These are phyloP conservation scores for Fusarium sp. DNA, from an alignment of 2,329 filamentous ascomycete genomes.

Conservation along the genomic window DNA sequence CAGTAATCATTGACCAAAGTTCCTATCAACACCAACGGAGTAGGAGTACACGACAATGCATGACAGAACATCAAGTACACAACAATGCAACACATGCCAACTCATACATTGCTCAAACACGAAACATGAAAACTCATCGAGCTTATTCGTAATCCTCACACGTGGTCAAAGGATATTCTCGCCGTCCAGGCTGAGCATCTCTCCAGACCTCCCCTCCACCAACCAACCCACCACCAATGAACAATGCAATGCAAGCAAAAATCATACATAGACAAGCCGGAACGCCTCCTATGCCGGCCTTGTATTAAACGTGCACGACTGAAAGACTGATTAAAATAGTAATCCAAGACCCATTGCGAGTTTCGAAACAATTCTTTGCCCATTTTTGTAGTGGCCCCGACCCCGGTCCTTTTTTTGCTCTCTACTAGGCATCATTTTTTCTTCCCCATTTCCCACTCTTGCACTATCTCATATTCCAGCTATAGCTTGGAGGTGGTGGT, in stretches of 20 bases:
- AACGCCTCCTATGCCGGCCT: slow-evolving; percentile 43
- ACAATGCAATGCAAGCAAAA: slow-evolving; percentile 7
- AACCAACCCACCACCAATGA: background rate
- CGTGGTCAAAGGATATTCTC: background rate
- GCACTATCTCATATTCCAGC: slow-evolving; percentile 2
- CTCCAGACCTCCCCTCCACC: background rate
- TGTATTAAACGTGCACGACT: slow-evolving; percentile 41
- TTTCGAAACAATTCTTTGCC: slow-evolving; percentile 22
- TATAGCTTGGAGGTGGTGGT: slow-evolving; percentile 31
- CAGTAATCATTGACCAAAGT: background rate
- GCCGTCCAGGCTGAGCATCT: background rate
- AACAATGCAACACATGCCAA: background rate
- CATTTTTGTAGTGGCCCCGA: slow-evolving; percentile 22
- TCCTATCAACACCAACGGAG: background rate
- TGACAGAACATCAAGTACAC: background rate
- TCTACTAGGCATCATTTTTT: slow-evolving; percentile 18
- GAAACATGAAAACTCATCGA: background rate
- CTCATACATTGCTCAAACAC: background rate
- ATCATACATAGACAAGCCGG: slow-evolving; percentile 35
- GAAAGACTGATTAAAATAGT: slow-evolving; percentile 40
- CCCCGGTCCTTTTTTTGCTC: slow-evolving; percentile 11
- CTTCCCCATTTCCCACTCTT: background rate
- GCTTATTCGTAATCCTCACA: background rate
- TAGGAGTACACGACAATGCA: background rate
- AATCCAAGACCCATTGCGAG: slow-evolving; percentile 29